These are phyloP conservation scores for Camptophora hylomeconis DNA, from an alignment of 2,329 filamentous ascomycete species.

Conservation along the genomic window DNA sequence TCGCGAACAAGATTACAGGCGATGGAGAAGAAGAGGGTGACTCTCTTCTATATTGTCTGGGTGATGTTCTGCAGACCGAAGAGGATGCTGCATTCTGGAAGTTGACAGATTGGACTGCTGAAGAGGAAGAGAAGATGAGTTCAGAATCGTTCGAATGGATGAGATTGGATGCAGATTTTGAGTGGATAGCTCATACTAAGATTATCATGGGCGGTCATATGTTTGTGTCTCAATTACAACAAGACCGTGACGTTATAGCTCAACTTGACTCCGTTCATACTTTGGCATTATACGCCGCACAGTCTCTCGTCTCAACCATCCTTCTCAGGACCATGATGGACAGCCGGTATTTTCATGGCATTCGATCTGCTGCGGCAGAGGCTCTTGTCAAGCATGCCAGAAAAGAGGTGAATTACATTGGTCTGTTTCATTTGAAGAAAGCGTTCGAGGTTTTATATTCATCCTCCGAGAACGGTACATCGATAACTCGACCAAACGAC, in stretches of 20 bases:
- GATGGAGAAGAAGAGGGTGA: constrained; percentile 60
- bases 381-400: constrained; percentile 66
- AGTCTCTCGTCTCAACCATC: constrained; percentile 77
- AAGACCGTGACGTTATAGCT: constrained; percentile 94
- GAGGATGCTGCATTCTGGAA: constrained; percentile 77
- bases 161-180: constrained; percentile 91
- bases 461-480: constrained; percentile 48
- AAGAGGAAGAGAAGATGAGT: constrained; percentile 83
- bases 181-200: constrained; percentile 81
- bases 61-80: constrained; percentile 72
- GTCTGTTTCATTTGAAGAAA: constrained; percentile 70
- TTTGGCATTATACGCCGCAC: constrained; percentile 52
- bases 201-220: constrained; percentile 84
- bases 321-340: constrained; percentile 84
- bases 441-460: constrained; percentile 85
- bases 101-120: constrained; percentile 75
- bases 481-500: constrained; percentile 77
- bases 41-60: constrained; percentile 76
- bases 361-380: constrained; percentile 71
- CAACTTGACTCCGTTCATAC: constrained; percentile 63
- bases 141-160: constrained; percentile 98
- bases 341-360: constrained; percentile 81
- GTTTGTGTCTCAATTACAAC: constrained; percentile 94
- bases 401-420: constrained; percentile 55
- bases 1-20: constrained; percentile 47